Percentiles rank a stretch among this genome's conserved stretches.
phyloP scores from a whole-genome alignment of 306 rosid genomes.

The Heteromeles arbutifolia region DNA sequence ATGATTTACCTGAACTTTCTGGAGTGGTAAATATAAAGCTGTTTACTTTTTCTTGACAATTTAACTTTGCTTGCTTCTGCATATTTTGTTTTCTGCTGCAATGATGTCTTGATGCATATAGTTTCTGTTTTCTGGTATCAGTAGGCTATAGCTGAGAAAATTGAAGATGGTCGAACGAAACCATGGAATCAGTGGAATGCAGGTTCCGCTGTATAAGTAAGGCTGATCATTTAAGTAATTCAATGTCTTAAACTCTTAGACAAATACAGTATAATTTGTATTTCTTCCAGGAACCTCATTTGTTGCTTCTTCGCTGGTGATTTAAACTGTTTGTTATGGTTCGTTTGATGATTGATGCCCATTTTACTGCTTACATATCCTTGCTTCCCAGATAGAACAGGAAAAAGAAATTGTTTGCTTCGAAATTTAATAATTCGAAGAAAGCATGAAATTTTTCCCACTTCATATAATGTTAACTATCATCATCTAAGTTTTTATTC shows the following conservation, averaged over 20 bases:
- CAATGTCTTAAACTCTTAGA: neutral
- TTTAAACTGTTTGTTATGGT: neutral
- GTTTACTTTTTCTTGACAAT: neutral
- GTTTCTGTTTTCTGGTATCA: neutral
- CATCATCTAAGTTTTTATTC: neutral
- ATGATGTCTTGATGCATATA: neutral
- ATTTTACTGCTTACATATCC: neutral
- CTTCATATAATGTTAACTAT: neutral
- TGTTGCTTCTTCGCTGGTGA: neutral
- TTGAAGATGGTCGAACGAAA: neutral
- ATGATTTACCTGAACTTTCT: neutral
- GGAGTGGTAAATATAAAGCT: neutral
- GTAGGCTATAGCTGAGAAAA: neutral
- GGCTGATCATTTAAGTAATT: neutral
- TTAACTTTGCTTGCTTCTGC: too few species aligned
- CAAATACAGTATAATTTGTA: neutral
- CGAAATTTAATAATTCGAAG: too few species aligned
- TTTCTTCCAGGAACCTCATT: neutral
- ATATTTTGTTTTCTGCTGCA: neutral
- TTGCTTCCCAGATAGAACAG: neutral
- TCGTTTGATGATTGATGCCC: neutral
- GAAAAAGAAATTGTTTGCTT: too few species aligned
- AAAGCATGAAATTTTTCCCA: neutral
- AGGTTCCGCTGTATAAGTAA: neutral
- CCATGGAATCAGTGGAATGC: neutral